Base-by-base conservation (phyloP, 495 filamentous ascomycete genomes). In the Corynascus novoguineensis region DNA sequence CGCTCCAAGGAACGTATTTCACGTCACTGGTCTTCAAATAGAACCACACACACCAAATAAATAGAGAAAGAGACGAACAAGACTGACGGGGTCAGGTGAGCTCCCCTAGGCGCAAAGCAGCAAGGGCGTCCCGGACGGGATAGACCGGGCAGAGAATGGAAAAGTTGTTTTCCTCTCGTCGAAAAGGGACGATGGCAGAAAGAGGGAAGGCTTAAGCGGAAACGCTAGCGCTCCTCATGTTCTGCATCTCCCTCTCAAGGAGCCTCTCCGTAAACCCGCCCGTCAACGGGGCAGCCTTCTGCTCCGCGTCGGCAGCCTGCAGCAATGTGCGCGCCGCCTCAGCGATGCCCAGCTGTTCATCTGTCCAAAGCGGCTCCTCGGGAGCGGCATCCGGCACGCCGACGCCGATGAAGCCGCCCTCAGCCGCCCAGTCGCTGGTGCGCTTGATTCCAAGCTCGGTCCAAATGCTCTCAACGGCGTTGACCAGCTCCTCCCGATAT, bases 381-480 rank as follows among this genome's bases (percentile, higher is more conserved):
- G 57, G 60, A 41, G 79, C 75, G 11, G 79, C 77, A 5, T 77
- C 81, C 42, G 85, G 74, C 32, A 87, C 84, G 25, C 92, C 92
- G 19, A 97, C 92, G 38, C 92, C 92, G 49, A 96, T 89, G 64
- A 96, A 95, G 5, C 93, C 95, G 8, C 95, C 93, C 65, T 92
- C 78, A 28, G 80, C 81, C n/a, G 86, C 83, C 93, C 93, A 97
- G 57, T 93, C 88, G 59, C 82, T 87, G 35, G 92, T 89, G 50
- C 91, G 83, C 76, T 96, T 96, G 75, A 98, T 91, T 25, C 83
- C 84, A 3, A 98, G 80, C 63, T 90, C 80, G 14, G 76, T 78
- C 90, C 91, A 98, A 34, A 98, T 95, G 54, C 79, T 79, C 54
- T 96, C 86, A 12, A 98, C 70, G 5, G 93, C 92, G 47, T 82